These are phyloP conservation scores for Lodderomyces oxycetoniae DNA, from an alignment of 1,139 yeast genomes.

Conservation along the genomic window DNA sequence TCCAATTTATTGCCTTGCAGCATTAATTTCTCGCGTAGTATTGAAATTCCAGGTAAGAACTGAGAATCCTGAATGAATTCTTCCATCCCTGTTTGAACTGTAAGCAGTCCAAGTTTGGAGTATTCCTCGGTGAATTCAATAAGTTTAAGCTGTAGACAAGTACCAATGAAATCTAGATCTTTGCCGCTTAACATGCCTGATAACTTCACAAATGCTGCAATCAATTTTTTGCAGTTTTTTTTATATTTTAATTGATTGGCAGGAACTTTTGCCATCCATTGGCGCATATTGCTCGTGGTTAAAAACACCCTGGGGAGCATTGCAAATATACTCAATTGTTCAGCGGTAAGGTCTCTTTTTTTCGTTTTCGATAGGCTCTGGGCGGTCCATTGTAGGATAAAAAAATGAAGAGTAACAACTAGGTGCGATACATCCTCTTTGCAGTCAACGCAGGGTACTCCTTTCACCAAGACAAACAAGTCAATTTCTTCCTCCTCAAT, in stretches of 20 bases:
- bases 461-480: constrained; percentile 5
- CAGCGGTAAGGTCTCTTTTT: constrained; percentile 1
- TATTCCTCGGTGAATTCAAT: constrained; percentile 11
- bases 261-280: constrained; percentile 20
- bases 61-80: constrained; percentile 13
- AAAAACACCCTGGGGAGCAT: constrained; percentile 21
- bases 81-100: constrained; percentile 9
- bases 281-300: constrained; percentile 18
- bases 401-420: constrained; percentile 30
- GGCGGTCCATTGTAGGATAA: constrained; percentile 27
- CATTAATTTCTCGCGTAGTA: too few species aligned
- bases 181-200: too few species aligned
- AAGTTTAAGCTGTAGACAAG: constrained; percentile 13
- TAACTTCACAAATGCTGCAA: constrained; percentile 22
- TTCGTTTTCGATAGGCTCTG: constrained; percentile 22
- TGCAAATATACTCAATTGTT: constrained; percentile 10
- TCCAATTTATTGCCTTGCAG: too few species aligned
- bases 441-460: constrained; percentile 10
- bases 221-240: constrained; percentile 20
- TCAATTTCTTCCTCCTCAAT: not conserved
- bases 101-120: too few species aligned
- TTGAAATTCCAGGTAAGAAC: too few species aligned
- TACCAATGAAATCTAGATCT: too few species aligned
- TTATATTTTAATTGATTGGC: constrained; percentile 14
- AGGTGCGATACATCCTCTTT: constrained; percentile 16